phyloP scores from a whole-genome alignment of 2,329 filamentous ascomycete genomes.

The Alternaria ethzedia region DNA sequence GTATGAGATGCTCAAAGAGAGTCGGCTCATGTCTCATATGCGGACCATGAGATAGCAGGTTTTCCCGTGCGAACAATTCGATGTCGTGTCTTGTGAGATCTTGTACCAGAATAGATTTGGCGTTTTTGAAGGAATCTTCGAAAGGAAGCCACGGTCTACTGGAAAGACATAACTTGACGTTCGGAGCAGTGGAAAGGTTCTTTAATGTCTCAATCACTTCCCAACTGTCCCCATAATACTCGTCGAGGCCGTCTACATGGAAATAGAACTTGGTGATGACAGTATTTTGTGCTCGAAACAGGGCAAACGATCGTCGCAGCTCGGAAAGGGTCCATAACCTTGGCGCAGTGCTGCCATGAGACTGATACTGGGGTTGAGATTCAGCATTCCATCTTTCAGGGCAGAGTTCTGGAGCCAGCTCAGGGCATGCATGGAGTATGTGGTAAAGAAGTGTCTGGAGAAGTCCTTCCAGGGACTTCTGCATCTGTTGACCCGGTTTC shows the following conservation, averaged over 20 bases:
- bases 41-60: too few relatives aligned
- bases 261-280: neutral
- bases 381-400: neutral
- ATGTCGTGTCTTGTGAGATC: neutral
- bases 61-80: neutral
- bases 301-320: rapidly evolving
- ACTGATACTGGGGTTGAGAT: neutral
- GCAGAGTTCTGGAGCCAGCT: rapidly evolving
- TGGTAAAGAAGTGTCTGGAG: neutral
- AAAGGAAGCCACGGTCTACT: neutral
- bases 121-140: rapidly evolving
- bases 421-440: neutral
- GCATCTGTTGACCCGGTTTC: neutral
- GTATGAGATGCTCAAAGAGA: too few relatives aligned
- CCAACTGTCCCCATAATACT: neutral
- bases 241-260: neutral
- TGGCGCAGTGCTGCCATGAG: rapidly evolving
- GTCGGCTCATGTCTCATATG: too few relatives aligned
- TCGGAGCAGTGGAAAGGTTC: rapidly evolving
- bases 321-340: rapidly evolving
- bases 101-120: neutral
- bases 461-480: slow-evolving; percentile 3
- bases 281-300: rapidly evolving
- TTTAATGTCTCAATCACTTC: rapidly evolving
- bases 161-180: neutral